phyloP scores from a whole-genome alignment of 768 basidiomycete genomes.

The Termitomyces sp. region DNA sequence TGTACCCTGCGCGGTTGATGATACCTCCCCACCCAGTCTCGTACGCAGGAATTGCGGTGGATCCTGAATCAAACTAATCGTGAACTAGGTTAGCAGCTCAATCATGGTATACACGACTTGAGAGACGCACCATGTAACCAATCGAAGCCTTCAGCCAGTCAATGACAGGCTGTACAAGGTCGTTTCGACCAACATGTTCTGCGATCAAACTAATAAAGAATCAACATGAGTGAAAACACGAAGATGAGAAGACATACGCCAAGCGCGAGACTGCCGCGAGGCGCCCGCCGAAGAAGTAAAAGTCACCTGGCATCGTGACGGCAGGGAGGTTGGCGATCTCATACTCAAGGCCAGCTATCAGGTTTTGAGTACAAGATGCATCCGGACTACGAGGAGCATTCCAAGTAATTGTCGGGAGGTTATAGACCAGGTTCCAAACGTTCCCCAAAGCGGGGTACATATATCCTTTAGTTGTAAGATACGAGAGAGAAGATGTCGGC shows the following conservation, averaged over 20 bases:
- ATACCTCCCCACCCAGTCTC: constrained; percentile 34
- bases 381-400: constrained; percentile 28
- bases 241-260: constrained; percentile 19
- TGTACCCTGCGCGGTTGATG: constrained; percentile 27
- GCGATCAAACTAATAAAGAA: constrained; percentile 24
- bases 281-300: constrained; percentile 29
- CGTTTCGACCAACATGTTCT: constrained; percentile 27
- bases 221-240: neutral
- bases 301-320: constrained; percentile 38
- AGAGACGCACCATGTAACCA: constrained; percentile 20
- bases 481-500: constrained; percentile 21
- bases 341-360: constrained; percentile 35
- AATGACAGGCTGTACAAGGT: constrained; percentile 25
- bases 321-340: constrained; percentile 47
- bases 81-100: neutral
- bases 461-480: constrained; percentile 30
- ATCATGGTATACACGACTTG: neutral
- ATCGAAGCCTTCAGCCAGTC: constrained; percentile 22
- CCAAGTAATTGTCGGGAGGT: constrained; percentile 30
- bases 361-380: constrained; percentile 23
- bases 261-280: constrained; percentile 25
- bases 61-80: constrained; percentile 16
- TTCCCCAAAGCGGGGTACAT: constrained; percentile 32
- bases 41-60: constrained; percentile 24
- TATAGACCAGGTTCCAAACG: constrained; percentile 26